Percentiles rank a stretch among this genome's conserved stretches.
Conservation (phyloP, 805 yeast genomes). For the Hanseniaspora singularis region DNA sequence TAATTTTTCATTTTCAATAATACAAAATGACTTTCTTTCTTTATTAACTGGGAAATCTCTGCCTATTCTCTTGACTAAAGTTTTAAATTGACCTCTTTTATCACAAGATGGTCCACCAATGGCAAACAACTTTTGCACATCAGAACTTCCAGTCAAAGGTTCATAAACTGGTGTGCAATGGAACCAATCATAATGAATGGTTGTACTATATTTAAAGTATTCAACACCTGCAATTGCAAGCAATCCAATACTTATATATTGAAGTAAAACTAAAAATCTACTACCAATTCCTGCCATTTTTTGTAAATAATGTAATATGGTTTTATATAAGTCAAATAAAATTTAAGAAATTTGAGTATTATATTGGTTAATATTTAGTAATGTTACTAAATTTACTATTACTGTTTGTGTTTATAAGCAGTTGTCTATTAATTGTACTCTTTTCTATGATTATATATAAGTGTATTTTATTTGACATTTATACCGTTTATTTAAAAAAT, state of each 20-base stretch:
- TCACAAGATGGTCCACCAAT: slow-evolving; percentile 37
- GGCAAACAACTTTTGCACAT: slow-evolving; percentile 28
- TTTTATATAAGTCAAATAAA: too few relatives aligned
- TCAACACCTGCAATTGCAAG: slow-evolving; percentile 33
- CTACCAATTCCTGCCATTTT: not conserved
- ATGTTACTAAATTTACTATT: too few relatives aligned
- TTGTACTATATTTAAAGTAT: slow-evolving; percentile 34
- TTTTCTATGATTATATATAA: too few relatives aligned
- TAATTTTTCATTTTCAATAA: slow-evolving; percentile 27
- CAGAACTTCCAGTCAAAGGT: slow-evolving; percentile 20
- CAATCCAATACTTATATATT: slow-evolving; percentile 25
- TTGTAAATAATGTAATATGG: too few relatives aligned
- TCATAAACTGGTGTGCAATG: slow-evolving; percentile 32
- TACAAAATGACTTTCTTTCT: slow-evolving; percentile 29
- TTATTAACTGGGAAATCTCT: slow-evolving; percentile 33
- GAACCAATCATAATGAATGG: slow-evolving; percentile 34
- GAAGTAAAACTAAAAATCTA: slow-evolving; percentile 19
- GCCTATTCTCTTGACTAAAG: slow-evolving; percentile 31
- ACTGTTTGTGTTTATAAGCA: too few relatives aligned
- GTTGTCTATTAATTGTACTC: too few relatives aligned
- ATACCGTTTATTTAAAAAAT: too few relatives aligned
- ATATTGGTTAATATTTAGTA: too few relatives aligned
- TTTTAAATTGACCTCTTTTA: slow-evolving; percentile 33
- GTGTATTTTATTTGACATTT: too few relatives aligned
- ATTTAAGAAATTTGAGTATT: not conserved